Evolutionary conservation across 2,329 filamentous ascomycete genomes (phyloP).

Genomic region (Huntiella bhutanensis): DNA sequence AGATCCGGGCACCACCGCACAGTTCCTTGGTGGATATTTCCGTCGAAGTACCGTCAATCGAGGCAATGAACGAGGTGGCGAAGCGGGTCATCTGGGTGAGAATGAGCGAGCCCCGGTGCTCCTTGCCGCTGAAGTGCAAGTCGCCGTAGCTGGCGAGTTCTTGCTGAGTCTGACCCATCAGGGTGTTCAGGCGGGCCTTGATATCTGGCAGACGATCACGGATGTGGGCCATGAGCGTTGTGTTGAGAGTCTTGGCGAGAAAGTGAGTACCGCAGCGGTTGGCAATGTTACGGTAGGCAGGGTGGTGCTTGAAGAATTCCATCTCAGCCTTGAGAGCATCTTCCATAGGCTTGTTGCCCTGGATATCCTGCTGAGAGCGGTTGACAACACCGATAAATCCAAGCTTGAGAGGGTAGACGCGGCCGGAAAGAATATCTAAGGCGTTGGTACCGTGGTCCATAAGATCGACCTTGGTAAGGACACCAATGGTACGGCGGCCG

Average conservation of each 20-base stretch:
- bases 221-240: slow-evolving; percentile 89
- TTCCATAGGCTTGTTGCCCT: slow-evolving; percentile 82
- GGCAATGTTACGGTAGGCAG: slow-evolving; percentile 91
- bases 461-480: slow-evolving; percentile 88
- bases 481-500: slow-evolving; percentile 85
- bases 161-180: slow-evolving; percentile 99
- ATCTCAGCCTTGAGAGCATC: slow-evolving; percentile 77
- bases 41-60: slow-evolving; percentile 94
- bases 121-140: slow-evolving; percentile 92
- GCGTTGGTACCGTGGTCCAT: slow-evolving; percentile 99
- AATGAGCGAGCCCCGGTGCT: slow-evolving; percentile 86
- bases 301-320: slow-evolving; percentile 94
- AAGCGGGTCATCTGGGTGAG: slow-evolving; percentile 97
- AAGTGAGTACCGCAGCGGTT: slow-evolving; percentile 85
- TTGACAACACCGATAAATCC: slow-evolving; percentile 98
- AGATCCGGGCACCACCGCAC: slow-evolving; percentile 84
- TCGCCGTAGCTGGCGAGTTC: slow-evolving; percentile 95
- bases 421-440: slow-evolving; percentile 87
- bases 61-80: slow-evolving; percentile 92
- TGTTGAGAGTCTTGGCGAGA: slow-evolving; percentile 84
- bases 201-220: slow-evolving; percentile 91
- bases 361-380: slow-evolving; percentile 93
- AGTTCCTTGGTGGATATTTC: slow-evolving; percentile 98
- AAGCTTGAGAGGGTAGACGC: slow-evolving; percentile 89
- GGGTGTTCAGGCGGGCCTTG: slow-evolving; percentile 87